Percentiles rank a stretch among this genome's conserved stretches.
Evolutionary conservation across 805 yeast species (phyloP).

Genomic region (Cyberlindnera saturnus): DNA sequence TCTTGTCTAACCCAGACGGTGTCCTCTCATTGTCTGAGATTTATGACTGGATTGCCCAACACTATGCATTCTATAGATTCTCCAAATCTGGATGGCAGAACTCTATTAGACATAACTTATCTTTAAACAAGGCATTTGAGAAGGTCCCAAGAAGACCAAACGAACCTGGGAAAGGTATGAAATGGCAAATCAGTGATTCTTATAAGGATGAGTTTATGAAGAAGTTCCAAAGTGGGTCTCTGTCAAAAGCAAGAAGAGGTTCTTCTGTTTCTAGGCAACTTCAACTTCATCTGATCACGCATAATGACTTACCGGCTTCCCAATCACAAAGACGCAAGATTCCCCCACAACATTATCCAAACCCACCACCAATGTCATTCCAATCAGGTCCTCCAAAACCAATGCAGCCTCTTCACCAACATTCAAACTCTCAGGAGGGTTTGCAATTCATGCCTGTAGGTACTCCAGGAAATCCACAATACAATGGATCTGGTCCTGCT

Average conservation of each 20-base stretch:
- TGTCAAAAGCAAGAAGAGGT: constrained; percentile 72
- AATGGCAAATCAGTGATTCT: constrained; percentile 90
- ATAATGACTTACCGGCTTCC: constrained; percentile 33
- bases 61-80: constrained; percentile 86
- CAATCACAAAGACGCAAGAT: constrained; percentile 28
- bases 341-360: constrained; percentile 20
- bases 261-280: constrained; percentile 75
- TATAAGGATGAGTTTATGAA: constrained; percentile 79
- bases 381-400: constrained; percentile 24
- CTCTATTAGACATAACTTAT: constrained; percentile 90
- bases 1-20: constrained; percentile 80
- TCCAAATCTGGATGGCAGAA: constrained; percentile 98
- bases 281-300: constrained; percentile 58
- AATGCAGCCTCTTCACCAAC: constrained; percentile 5
- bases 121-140: constrained; percentile 94
- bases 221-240: constrained; percentile 71
- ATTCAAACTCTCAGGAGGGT: constrained; percentile 10
- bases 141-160: constrained; percentile 92
- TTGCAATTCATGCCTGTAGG: constrained; percentile 14
- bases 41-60: constrained; percentile 81
- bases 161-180: constrained; percentile 99
- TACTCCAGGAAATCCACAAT: constrained; percentile 4
- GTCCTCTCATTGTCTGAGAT: constrained; percentile 87
- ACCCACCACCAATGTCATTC: constrained; percentile 28
- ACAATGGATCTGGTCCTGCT: constrained; percentile 4